Percentiles rank a stretch among this genome's conserved stretches.
Conservation (phyloP, 257 asterid species). For the Linderniella brevidens region DNA sequence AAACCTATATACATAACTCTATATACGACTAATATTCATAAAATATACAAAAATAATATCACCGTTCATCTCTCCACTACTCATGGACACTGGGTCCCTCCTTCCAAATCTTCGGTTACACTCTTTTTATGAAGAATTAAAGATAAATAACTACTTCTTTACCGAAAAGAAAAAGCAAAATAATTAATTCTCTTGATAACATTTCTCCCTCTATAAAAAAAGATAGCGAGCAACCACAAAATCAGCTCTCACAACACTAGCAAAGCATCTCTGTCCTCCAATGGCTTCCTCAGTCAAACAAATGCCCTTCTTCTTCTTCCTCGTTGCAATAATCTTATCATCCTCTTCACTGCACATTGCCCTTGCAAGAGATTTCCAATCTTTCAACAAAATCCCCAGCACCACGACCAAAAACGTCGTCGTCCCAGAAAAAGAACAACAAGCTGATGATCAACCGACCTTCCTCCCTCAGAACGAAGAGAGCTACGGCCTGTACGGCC, state of each 20-base stretch:
- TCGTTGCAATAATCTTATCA: constrained; percentile 15
- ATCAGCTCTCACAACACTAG: background rate
- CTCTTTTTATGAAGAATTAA: too few species aligned
- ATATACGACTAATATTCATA: too few species aligned
- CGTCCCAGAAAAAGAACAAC: constrained; percentile 4
- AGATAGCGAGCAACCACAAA: background rate
- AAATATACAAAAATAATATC: too few species aligned
- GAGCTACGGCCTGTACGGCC: constrained; percentile 52
- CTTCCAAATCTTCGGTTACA: too few species aligned
- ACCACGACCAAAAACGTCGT: constrained; percentile 1
- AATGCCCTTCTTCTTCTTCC: constrained; percentile 14
- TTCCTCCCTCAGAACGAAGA: constrained; percentile 40
- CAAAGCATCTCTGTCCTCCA: background rate
- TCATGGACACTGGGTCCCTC: too few species aligned
- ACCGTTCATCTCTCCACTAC: too few species aligned
- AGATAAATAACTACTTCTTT: too few species aligned
- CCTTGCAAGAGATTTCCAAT: constrained; percentile 49
- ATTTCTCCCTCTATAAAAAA: too few species aligned
- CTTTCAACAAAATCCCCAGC: constrained; percentile 45
- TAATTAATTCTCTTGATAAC: too few species aligned
- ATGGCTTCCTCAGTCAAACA: constrained; percentile 2
- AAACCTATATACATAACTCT: too few species aligned
- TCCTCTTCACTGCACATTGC: constrained; percentile 15
- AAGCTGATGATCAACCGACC: constrained; percentile 15
- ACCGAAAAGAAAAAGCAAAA: too few species aligned